Base-by-base conservation (phyloP, 1,284 basidiomycete genomes). In the Puccinia hordei region DNA sequence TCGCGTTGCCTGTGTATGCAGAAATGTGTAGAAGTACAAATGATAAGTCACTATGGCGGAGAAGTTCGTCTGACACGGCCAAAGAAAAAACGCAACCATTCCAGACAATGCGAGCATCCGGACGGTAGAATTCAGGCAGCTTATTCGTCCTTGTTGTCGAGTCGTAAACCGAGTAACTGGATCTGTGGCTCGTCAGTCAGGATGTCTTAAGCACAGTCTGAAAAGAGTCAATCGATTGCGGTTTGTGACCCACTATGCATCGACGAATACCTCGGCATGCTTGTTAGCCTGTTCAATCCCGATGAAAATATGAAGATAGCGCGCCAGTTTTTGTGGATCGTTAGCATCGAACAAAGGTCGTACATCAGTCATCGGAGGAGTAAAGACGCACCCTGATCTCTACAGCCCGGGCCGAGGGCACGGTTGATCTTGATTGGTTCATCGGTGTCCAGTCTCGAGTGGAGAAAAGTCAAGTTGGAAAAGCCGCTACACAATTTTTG, bases 31-130 rank as follows among this genome's bases (percentile, higher is more conserved):
- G n/a, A n/a, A n/a, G n/a, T n/a, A n/a, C n/a, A n/a, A n/a, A n/a
- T n/a, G n/a, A 59, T 63, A 27, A 74, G 35, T 51, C 15, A 30
- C 1, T 38, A 46, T 49, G 13, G 3, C 17, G 22, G 1, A 19
- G 27, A 33, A 63, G 17, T 1, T 30, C 17, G 17, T 44, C 35
- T 30, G 30, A 65, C 1, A 24, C 63, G 19, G 17, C 27, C 17
- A 75, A 59, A 49, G 73, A 9, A 38, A 46, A 78, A 35, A 44
- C 17, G n/a, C 24, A 33, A 78, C 75, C 75, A 59, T 78, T 78
- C 75, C 75, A 78, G n/a, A 78, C 75, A 5, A 69, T 78, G 33
- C 65, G 59, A 17, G 75, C 75, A 69, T 68, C 65, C 41, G 75
- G 65, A 44, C 49, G 63, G 55, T 78, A 78, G 15, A 78, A 57